These are phyloP conservation scores for Ilex paraguariensis DNA, from an alignment of 305 asterid genomes.

Conservation along the genomic window DNA sequence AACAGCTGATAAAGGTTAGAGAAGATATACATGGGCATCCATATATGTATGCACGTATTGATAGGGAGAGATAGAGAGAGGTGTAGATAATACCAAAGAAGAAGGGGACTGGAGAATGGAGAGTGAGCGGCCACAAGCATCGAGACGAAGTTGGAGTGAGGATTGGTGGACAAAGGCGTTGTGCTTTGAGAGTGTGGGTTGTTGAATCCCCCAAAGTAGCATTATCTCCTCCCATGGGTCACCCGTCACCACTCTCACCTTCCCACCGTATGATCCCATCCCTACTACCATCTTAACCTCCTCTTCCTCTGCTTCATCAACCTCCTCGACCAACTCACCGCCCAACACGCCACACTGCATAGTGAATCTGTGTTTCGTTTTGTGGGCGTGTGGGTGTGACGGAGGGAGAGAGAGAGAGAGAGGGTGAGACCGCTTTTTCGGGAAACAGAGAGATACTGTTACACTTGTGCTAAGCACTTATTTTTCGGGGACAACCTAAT, in stretches of 20 bases:
- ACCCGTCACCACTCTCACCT: slow-evolving; percentile 43
- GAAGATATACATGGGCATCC: not conserved
- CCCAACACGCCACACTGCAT: not conserved
- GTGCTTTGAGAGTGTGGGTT: slow-evolving; percentile 67
- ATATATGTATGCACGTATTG: not conserved
- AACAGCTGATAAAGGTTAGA: no score
- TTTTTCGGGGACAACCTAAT: no score
- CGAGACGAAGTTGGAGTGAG: slow-evolving; percentile 60
- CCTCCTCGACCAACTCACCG: slow-evolving; percentile 3
- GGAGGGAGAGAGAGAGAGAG: no score
- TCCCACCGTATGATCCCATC: slow-evolving; percentile 58
- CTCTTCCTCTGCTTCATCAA: slow-evolving; percentile 12
- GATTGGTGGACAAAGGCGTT: slow-evolving; percentile 73
- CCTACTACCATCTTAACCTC: slow-evolving; percentile 34
- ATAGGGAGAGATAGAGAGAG: not conserved
- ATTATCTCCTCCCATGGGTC: slow-evolving; percentile 60
- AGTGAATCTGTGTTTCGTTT: no score
- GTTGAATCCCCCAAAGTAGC: slow-evolving; percentile 89
- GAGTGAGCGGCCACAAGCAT: slow-evolving; percentile 84
- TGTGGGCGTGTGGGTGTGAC: no score
- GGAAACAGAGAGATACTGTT: no score
- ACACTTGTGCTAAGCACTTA: no score
- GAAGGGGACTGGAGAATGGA: slow-evolving; percentile 87
- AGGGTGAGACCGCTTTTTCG: no score
- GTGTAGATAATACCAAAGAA: slow-evolving; percentile 44